Percentiles rank a stretch among this genome's conserved stretches.
Evolutionary conservation across 495 filamentous ascomycete species (phyloP).

Genomic region (Neurospora pannonica): DNA sequence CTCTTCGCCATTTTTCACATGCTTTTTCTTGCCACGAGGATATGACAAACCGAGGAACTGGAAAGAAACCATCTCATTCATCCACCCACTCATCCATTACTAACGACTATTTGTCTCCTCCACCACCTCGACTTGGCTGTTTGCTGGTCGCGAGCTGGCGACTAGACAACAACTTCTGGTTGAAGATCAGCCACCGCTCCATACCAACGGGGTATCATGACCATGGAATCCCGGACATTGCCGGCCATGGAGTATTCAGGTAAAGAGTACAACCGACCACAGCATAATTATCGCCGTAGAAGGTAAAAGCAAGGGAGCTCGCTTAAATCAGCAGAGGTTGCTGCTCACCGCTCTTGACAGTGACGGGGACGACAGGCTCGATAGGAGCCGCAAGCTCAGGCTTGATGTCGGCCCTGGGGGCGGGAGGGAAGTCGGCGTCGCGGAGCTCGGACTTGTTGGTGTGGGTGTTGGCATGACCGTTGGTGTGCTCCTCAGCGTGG

Average conservation of each 20-base stretch:
- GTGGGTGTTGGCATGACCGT: slow-evolving; percentile 20
- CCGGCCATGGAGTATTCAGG: background rate
- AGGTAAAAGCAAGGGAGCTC: background rate
- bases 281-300: background rate
- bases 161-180: background rate
- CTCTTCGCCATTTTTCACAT: background rate
- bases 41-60: background rate
- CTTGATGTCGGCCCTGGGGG: slow-evolving; percentile 39
- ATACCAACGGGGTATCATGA: background rate
- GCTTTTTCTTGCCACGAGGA: background rate
- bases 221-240: background rate
- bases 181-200: background rate
- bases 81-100: background rate
- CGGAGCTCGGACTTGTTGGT: slow-evolving; percentile 29
- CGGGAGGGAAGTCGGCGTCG: slow-evolving; percentile 49
- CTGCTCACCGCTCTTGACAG: slow-evolving; percentile 16
- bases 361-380: slow-evolving; percentile 9
- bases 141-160: background rate
- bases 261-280: background rate
- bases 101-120: background rate
- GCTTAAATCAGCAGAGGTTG: slow-evolving; percentile 30
- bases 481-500: slow-evolving; percentile 21
- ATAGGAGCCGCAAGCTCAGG: slow-evolving; percentile 1
- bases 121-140: background rate
- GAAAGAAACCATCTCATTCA: background rate